Evolutionary conservation across 1,284 basidiomycete species (phyloP).

Genomic region (Cryptococcus floricola): DNA sequence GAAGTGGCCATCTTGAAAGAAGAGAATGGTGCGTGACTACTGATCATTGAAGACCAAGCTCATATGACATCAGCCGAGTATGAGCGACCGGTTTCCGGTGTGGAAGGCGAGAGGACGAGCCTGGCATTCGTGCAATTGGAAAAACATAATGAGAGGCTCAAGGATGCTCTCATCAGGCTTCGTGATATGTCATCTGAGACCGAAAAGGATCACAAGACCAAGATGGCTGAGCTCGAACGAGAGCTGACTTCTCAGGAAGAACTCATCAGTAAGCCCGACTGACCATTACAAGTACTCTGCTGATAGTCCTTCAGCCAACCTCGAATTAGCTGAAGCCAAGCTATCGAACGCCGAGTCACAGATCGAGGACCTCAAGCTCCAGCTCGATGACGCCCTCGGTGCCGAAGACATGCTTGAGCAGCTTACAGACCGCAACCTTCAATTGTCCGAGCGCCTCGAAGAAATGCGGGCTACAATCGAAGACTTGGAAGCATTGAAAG

Average conservation of each 20-base stretch:
- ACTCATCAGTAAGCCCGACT: constrained; percentile 30
- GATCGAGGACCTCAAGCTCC: constrained; percentile 87
- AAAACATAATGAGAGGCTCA: constrained; percentile 91
- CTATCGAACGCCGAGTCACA: constrained; percentile 81
- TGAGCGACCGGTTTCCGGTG: constrained; percentile 50
- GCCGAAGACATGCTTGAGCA: constrained; percentile 96
- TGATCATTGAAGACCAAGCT: not conserved
- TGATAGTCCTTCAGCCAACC: constrained; percentile 57
- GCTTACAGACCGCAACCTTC: constrained; percentile 88
- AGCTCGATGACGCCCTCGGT: constrained; percentile 90
- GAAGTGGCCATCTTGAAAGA: constrained; percentile 74
- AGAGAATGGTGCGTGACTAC: constrained; percentile 47
- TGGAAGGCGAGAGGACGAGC: constrained; percentile 56
- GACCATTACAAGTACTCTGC: not conserved
- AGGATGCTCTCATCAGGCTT: constrained; percentile 86
- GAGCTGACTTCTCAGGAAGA: constrained; percentile 59
- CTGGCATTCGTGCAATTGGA: constrained; percentile 87
- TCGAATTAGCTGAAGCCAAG: constrained; percentile 72
- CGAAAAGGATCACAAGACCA: constrained; percentile 75
- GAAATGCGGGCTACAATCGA: constrained; percentile 93
- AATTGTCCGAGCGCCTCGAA: constrained; percentile 93
- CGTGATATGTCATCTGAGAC: constrained; percentile 84
- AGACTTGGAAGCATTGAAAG: constrained; percentile 91
- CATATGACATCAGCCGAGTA: constrained; percentile 36
- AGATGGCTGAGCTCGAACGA: constrained; percentile 83